Percentiles rank a stretch among this genome's conserved stretches.
phyloP scores from a whole-genome alignment of 164 flowering plant genomes.

The Brasenia schreberi region DNA sequence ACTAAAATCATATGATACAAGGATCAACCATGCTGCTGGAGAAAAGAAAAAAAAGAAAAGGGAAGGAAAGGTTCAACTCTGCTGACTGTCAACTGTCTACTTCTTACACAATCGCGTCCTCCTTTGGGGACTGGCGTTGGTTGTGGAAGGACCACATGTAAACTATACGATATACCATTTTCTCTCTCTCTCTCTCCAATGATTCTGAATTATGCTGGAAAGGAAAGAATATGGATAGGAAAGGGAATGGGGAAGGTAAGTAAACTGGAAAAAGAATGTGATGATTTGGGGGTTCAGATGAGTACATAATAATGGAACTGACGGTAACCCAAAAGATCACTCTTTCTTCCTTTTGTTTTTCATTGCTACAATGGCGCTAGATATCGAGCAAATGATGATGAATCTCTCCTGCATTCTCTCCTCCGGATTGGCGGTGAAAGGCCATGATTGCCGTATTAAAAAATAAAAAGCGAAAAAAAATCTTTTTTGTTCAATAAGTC shows the following conservation, averaged over 20 bases:
- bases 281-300: slow-evolving; percentile 19
- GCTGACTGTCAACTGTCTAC: no score
- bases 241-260: not conserved
- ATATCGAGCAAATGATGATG: slow-evolving; percentile 46
- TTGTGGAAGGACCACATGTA: no score
- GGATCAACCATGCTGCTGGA: no score
- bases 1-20: no score
- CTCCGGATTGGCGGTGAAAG: slow-evolving; percentile 31
- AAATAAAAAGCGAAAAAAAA: slow-evolving; percentile 28
- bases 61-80: no score
- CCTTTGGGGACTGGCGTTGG: no score
- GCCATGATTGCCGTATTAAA: slow-evolving; percentile 30
- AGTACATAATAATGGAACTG: slow-evolving; percentile 29
- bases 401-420: slow-evolving; percentile 55
- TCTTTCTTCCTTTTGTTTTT: not conserved
- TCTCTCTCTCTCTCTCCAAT: not conserved
- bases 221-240: not conserved
- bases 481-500: no score
- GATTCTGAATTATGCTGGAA: not conserved
- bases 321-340: slow-evolving; percentile 1
- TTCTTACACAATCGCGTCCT: no score
- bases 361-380: slow-evolving; percentile 3
- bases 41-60: no score
- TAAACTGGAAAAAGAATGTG: slow-evolving; percentile 7
- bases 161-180: no score